Percentiles rank a stretch among this genome's conserved stretches.
Conservation (phyloP, 1,139 yeast species). For the Blastobotrys persicus region DNA sequence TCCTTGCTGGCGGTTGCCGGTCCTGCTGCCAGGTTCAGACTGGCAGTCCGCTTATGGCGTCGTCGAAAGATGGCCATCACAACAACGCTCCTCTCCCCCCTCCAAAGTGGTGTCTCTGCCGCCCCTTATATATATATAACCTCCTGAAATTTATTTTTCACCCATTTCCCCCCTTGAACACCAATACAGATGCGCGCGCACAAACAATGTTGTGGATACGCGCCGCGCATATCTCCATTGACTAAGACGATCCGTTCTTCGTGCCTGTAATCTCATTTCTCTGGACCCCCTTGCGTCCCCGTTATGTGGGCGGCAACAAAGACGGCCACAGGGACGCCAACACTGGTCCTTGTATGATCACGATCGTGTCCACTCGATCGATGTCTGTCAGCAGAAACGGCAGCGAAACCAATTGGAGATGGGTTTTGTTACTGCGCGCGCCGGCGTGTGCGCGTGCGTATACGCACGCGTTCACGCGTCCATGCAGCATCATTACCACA, state of each 20-base stretch:
- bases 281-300: not conserved
- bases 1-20: not conserved
- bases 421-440: too few species aligned
- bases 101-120: not conserved
- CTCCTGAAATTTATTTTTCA: not conserved
- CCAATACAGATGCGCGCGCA: not conserved
- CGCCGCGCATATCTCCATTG: not conserved
- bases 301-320: too few species aligned
- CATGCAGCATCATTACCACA: too few species aligned
- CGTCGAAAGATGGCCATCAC: not conserved
- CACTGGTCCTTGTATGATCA: too few species aligned
- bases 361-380: too few species aligned
- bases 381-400: too few species aligned
- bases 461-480: too few species aligned
- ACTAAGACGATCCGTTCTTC: too few species aligned
- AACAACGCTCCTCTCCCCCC: too few species aligned
- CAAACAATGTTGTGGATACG: not conserved
- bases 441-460: too few species aligned
- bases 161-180: not conserved
- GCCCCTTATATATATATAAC: not conserved
- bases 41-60: constrained; percentile 1
- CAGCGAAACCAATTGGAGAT: too few species aligned
- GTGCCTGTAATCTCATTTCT: not conserved
- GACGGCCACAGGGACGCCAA: constrained; percentile 2
- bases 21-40: constrained; percentile 1